Percentiles rank a stretch among this genome's conserved stretches.
Conservation (phyloP, 495 filamentous ascomycete genomes). For the Evansstolkia leycettana region DNA sequence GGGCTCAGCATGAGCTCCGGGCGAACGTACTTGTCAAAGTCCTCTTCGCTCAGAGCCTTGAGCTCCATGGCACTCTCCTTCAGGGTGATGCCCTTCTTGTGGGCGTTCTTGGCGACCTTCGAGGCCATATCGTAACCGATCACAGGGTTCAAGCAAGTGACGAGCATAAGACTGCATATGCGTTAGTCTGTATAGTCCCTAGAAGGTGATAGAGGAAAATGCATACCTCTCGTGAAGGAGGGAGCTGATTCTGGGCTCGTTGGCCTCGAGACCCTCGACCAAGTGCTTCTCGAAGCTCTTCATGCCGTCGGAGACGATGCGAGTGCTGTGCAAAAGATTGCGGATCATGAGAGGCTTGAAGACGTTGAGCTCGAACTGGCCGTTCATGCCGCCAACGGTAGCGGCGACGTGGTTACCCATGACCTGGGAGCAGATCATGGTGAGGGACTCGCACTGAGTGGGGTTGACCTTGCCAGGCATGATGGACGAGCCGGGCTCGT, state of each 20-base stretch:
- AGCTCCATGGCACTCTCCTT: constrained; percentile 93
- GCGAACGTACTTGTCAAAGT: constrained; percentile 81
- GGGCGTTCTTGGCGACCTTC: constrained; percentile 98
- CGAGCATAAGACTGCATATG: constrained; percentile 76
- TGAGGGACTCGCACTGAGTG: constrained; percentile 94
- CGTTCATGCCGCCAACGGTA: constrained; percentile 90
- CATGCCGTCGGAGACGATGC: constrained; percentile 87
- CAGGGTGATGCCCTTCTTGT: constrained; percentile 92
- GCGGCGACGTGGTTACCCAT: constrained; percentile 92
- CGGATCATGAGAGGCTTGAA: constrained; percentile 96
- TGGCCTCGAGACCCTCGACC: constrained; percentile 77
- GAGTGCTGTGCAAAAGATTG: constrained; percentile 83
- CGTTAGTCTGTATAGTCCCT: constrained; percentile 7
- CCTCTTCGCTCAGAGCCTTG: constrained; percentile 75
- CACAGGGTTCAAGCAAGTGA: constrained; percentile 95
- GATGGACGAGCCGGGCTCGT: constrained; percentile 93
- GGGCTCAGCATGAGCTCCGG: constrained; percentile 97
- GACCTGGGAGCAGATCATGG: constrained; percentile 95
- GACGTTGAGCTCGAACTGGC: constrained; percentile 97
- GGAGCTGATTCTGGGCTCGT: constrained; percentile 77
- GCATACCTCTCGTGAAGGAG: constrained; percentile 76
- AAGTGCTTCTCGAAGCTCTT: constrained; percentile 87
- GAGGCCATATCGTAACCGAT: constrained; percentile 98
- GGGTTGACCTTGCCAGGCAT: constrained; percentile 99
- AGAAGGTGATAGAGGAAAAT: constrained; percentile 1